These are phyloP conservation scores for Heritiera littoralis DNA, from an alignment of 345 rosid species.

Conservation along the genomic window DNA sequence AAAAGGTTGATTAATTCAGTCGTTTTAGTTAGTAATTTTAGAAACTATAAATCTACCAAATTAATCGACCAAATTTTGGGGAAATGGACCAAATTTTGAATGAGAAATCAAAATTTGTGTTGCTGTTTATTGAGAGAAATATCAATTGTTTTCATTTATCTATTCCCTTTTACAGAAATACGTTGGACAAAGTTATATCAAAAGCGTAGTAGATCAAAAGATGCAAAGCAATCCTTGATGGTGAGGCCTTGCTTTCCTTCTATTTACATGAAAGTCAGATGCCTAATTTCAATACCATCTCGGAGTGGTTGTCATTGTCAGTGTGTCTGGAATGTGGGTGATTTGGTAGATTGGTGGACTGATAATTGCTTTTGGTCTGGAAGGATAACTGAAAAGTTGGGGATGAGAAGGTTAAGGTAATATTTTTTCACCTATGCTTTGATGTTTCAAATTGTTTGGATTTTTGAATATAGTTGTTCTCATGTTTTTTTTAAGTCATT, in stretches of 20 bases:
- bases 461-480: background rate
- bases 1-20: too few relatives aligned
- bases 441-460: background rate
- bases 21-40: too few relatives aligned
- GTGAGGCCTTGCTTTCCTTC: slow-evolving; percentile 62
- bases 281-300: slow-evolving; percentile 31
- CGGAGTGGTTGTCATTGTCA: slow-evolving; percentile 43
- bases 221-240: slow-evolving; percentile 39
- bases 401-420: slow-evolving; percentile 46
- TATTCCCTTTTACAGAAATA: slow-evolving; percentile 34
- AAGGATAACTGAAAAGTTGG: slow-evolving; percentile 37
- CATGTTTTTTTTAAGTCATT: background rate
- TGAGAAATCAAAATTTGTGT: background rate
- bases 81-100: too few relatives aligned
- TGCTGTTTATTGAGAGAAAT: background rate
- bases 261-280: slow-evolving; percentile 39
- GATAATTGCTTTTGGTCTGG: slow-evolving; percentile 65
- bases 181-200: slow-evolving; percentile 40
- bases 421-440: slow-evolving; percentile 12
- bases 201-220: slow-evolving; percentile 23
- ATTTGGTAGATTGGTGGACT: slow-evolving; percentile 73
- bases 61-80: too few relatives aligned
- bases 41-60: too few relatives aligned
- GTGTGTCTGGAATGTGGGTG: slow-evolving; percentile 59
- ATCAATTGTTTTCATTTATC: slow-evolving; percentile 1